Base-by-base conservation (phyloP, 257 asterid genomes). In the Marsdenia floribunda region DNA sequence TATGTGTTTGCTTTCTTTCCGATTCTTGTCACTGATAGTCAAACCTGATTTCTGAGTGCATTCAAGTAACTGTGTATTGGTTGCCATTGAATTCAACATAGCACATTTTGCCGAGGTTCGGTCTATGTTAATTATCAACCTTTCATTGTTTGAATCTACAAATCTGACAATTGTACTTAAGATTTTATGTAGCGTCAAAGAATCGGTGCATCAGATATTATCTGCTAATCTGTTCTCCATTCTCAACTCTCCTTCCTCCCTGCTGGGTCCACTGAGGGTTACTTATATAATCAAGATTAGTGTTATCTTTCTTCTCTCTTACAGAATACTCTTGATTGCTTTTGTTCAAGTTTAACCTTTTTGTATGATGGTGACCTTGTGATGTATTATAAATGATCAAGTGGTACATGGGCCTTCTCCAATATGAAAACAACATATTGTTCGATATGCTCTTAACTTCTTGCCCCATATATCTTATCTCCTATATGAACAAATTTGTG, bases 61-160 rank as follows among this genome's bases (percentile, higher is more conserved):
- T 69, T 70, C 46, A 57, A n/a, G 22, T 22, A 29, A 59, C 24
- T 44, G 10, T 50, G 47, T 46, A 42, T 69, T 57, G 26, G 40
- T 42, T 42, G 73, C 11, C 15, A 33, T 40, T 58, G 63, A 69
- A 47, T 58, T 47, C 5, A 15, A 22, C 22, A 14, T 11, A 7
- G 22, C 21, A 38, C 49, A 24, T 40, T 54, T 68, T 26, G 38
- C 26, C 33, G 44, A 35, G 22, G 38, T 40, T 35, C 15, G 1
- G 54, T 68, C 69, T 29, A 29, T 35, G 65, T 60, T 70, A 55
- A n/a, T 68, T 50, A 68, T 68, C 46, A 59, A 71, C 53, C 70
- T 59, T 33, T 11, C 29, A 7, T 29, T 58, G 4, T 26, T 63
- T 21, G 70, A 58, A 24, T 37, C 40, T 38, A 68, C 52, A 12